Evolutionary conservation across 495 filamentous ascomycete genomes (phyloP).

Genomic region (Penicilliopsis zonata): DNA sequence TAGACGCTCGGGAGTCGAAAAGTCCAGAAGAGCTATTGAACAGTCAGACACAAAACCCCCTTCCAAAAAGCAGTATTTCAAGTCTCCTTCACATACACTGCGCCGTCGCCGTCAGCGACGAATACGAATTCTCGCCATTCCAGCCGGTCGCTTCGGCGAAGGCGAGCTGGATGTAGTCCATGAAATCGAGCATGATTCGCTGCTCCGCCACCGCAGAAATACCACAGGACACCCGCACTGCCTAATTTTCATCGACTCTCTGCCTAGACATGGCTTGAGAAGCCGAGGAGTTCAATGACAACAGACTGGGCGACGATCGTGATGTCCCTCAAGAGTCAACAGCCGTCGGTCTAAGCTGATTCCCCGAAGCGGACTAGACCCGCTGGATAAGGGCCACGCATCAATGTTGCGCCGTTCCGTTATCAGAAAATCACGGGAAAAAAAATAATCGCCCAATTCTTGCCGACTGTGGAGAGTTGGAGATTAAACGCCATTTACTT

Average conservation of each 20-base stretch:
- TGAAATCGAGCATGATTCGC: conserved; percentile 83
- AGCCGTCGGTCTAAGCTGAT: conserved; percentile 19
- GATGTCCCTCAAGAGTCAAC: no score
- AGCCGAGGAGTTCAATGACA: no score
- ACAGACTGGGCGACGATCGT: no score
- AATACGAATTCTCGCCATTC: conserved; percentile 90
- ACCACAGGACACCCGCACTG: no score
- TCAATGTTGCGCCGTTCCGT: conserved; percentile 24
- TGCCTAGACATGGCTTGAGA: no score
- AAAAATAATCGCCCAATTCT: conserved; percentile 1
- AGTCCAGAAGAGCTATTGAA: conserved; percentile 63
- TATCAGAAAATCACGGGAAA: conserved; percentile 28
- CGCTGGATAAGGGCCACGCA: conserved; percentile 26
- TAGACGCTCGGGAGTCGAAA: conserved; percentile 71
- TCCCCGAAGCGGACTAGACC: conserved; percentile 21
- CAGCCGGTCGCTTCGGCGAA: conserved; percentile 81
- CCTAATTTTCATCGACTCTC: no score
- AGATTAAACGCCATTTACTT: conserved; percentile 5
- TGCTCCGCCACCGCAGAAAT: no score
- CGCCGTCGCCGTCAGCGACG: conserved; percentile 73
- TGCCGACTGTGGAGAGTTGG: conserved; percentile 6
- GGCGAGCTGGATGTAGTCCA: conserved; percentile 92
- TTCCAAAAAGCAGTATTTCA: no score
- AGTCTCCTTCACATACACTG: conserved; percentile 45
- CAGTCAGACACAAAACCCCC: no score